Evolutionary conservation across 1,284 basidiomycete species (phyloP).

Genomic region (Marasmius sp.): DNA sequence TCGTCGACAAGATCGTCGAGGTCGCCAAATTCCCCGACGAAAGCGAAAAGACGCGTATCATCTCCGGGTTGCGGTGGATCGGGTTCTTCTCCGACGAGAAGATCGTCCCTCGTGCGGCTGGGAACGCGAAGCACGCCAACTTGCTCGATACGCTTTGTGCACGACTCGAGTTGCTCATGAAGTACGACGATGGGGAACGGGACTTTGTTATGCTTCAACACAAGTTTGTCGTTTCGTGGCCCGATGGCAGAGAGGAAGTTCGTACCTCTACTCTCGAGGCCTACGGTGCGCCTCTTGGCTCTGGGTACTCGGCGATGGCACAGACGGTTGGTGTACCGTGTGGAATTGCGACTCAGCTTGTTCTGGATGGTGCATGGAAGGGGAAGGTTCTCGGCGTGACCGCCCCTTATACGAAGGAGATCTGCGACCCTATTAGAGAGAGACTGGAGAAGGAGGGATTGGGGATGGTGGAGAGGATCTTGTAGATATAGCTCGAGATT

Average conservation of each 20-base stretch:
- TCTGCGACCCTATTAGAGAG: constrained; percentile 81
- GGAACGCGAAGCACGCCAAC: constrained; percentile 1
- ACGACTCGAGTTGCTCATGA: constrained; percentile 88
- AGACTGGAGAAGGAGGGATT: constrained; percentile 83
- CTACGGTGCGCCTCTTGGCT: constrained; percentile 72
- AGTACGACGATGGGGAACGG: constrained; percentile 88
- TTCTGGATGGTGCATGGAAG: constrained; percentile 77
- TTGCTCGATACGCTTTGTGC: constrained; percentile 91
- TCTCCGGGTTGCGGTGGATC: constrained; percentile 91
- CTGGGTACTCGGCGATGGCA: constrained; percentile 93
- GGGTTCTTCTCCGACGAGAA: constrained; percentile 84
- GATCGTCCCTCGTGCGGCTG: constrained; percentile 60
- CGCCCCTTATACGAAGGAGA: constrained; percentile 86
- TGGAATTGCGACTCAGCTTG: constrained; percentile 87
- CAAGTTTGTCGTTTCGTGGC: constrained; percentile 90
- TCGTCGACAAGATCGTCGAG: constrained; percentile 72
- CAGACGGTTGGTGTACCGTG: constrained; percentile 90
- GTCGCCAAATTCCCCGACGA: constrained; percentile 73
- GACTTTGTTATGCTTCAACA: constrained; percentile 98
- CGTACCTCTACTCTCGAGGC: constrained; percentile 91
- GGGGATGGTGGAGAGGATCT: constrained; percentile 72
- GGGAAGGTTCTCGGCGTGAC: constrained; percentile 70
- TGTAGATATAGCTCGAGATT: constrained; percentile 34
- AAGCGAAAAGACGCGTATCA: constrained; percentile 71
- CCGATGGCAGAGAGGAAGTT: constrained; percentile 82